These are phyloP conservation scores for Tephrocybe sp. DNA, from an alignment of 768 basidiomycete species.

Conservation along the genomic window DNA sequence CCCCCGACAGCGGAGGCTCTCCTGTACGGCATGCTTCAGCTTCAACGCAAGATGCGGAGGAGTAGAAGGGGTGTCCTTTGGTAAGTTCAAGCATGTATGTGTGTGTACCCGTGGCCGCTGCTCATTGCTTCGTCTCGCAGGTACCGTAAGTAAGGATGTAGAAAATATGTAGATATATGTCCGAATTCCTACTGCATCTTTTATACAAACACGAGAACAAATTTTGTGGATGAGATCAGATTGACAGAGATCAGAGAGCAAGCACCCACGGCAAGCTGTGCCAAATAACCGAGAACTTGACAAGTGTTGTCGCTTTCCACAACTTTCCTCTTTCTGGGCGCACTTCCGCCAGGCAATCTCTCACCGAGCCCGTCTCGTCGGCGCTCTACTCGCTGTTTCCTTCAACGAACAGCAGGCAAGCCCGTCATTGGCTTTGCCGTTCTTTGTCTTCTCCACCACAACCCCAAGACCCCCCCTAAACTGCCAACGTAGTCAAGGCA, in stretches of 20 bases:
- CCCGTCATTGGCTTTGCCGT: slow-evolving; percentile 2
- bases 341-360: not conserved
- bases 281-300: slow-evolving; percentile 17
- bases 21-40: slow-evolving; percentile 93
- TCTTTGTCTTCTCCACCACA: slow-evolving; percentile 11
- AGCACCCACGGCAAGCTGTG: not conserved
- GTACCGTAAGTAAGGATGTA: slow-evolving; percentile 54
- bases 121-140: slow-evolving; percentile 25
- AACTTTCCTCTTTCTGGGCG: not conserved
- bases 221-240: not conserved
- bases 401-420: not conserved
- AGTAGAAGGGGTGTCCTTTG: slow-evolving; percentile 86
- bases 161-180: not conserved
- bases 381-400: not conserved
- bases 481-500: slow-evolving; percentile 20
- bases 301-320: slow-evolving; percentile 13
- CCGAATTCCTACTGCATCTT: slow-evolving; percentile 1
- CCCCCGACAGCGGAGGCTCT: slow-evolving; percentile 96
- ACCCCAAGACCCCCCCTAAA: slow-evolving; percentile 18
- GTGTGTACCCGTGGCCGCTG: not conserved
- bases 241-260: no score
- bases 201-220: slow-evolving; percentile 1
- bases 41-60: slow-evolving; percentile 94
- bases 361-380: not conserved
- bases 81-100: slow-evolving; percentile 40